A percentile compares a stretch with the other conserved stretches of the same genome.
These are phyloP conservation scores for Cutaneotrichosporon arboriforme DNA, from an alignment of 1,284 basidiomycete genomes.

Conservation along the genomic window DNA sequence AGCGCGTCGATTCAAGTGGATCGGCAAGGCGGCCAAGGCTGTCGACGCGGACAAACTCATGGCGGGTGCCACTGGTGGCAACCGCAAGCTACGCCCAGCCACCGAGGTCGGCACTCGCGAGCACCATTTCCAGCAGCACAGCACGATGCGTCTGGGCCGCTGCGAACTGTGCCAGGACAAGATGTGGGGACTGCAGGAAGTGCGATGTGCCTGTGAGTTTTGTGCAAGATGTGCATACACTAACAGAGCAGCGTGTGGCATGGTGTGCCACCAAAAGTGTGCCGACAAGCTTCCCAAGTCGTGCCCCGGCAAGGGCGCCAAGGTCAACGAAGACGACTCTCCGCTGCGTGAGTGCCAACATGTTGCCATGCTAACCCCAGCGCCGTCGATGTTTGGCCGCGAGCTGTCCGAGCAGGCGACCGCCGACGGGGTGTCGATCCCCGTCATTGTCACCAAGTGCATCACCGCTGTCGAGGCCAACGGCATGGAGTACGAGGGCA, in stretches of 20 bases:
- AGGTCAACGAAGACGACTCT: conserved; percentile 26
- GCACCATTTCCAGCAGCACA: conserved; percentile 86
- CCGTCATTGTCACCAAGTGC: conserved; percentile 90
- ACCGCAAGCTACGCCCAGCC: conserved; percentile 28
- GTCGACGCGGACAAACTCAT: neutral
- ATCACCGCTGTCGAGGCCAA: conserved; percentile 82
- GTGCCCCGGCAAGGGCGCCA: conserved; percentile 36
- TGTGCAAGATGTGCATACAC: neutral
- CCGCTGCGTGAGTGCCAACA: conserved; percentile 33
- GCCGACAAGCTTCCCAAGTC: conserved; percentile 43
- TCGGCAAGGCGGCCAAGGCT: conserved; percentile 49
- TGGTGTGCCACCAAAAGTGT: conserved; percentile 51
- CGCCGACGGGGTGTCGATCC: conserved; percentile 68
- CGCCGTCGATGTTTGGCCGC: conserved; percentile 84
- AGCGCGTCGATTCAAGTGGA: conserved; percentile 54
- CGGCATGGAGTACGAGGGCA: conserved; percentile 63
- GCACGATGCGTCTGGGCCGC: conserved; percentile 77
- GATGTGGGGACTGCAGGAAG: conserved; percentile 90
- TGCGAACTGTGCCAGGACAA: conserved; percentile 97
- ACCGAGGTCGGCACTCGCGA: conserved; percentile 52
- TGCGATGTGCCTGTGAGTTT: conserved; percentile 73
- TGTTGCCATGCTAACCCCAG: conserved; percentile 16
- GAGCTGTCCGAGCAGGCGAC: conserved; percentile 76
- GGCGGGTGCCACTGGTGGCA: conserved; percentile 1
- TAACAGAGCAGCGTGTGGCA: conserved; percentile 47